Base-by-base conservation (phyloP, 1,284 basidiomycete species). In the Dichomitus squalens region DNA sequence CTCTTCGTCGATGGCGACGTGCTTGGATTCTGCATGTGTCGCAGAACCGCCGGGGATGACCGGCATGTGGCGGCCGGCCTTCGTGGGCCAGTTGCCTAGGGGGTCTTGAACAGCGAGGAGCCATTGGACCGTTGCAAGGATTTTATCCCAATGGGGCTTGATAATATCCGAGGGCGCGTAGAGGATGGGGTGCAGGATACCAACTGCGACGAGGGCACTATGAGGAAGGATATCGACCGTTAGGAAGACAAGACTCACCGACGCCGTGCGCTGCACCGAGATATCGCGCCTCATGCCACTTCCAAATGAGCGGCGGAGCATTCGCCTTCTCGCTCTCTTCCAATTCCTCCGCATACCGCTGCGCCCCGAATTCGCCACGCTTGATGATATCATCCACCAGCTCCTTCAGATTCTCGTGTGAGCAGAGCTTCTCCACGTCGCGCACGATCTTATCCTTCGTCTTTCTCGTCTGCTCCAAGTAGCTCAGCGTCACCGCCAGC, bases 191-290 rank as follows among this genome's bases (percentile, higher is more conserved):
- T 82, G 81, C 16, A 85, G 68, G 39, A 86, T 83, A 0, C 83
- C 82, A 49, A 73, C 82, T 81, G 55, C 14, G 23, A n/a, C n/a
- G 27, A 21, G 20, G 12, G 20, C 14, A 2, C 34, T 14, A 33
- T 23, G 40, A 18, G 18, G 25, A 25, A 25, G 9, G 7, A 2
- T 6, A 14, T n/a, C 29, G 18, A 11, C 11, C 20, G 16, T 6
- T 14, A 20, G 29, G 29, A 1, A 34, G 48, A 14, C n/a, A 8
- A 18, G 27, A 72, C 80, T 52, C 54, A 81, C 83, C 79, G 53
- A 82, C 72, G 18, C 83, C 83, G 69, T 85, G 83, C 5, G 81
- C 82, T 11, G 71, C 81, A 48, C 83, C 83, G 2, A 85, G 68
- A 62, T 85, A 85, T 21, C 77, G 71, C 64, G 78, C 82, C 16